Percentiles rank a stretch among this genome's conserved stretches.
These are phyloP conservation scores for Suhomyces chickasaworum DNA, from an alignment of 1,139 yeast genomes.

Conservation along the genomic window DNA sequence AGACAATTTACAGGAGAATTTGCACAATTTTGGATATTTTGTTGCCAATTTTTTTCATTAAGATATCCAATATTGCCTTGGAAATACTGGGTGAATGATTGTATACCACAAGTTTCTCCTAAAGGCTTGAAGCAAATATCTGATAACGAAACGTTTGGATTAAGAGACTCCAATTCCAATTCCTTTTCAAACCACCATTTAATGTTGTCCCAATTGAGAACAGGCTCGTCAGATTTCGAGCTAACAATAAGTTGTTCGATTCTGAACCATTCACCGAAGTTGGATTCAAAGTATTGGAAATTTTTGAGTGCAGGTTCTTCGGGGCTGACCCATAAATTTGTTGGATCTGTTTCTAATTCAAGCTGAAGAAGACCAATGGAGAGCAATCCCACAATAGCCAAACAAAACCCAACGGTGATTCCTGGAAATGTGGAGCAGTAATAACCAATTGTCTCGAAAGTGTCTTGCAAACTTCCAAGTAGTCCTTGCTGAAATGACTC, in stretches of 20 bases:
- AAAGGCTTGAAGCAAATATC: conserved; percentile 82
- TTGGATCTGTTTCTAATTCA: conserved; percentile 75
- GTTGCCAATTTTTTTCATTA: conserved; percentile 55
- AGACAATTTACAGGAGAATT: conserved; percentile 85
- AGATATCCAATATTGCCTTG: conserved; percentile 60
- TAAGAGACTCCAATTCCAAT: conserved; percentile 43
- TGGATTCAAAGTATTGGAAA: conserved; percentile 68
- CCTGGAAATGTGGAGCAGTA: conserved; percentile 63
- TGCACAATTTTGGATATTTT: conserved; percentile 59
- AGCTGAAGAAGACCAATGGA: conserved; percentile 56
- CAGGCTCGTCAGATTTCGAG: conserved; percentile 61
- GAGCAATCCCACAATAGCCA: conserved; percentile 46
- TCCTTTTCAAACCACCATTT: conserved; percentile 91
- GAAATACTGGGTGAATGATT: conserved; percentile 88
- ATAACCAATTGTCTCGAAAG: conserved; percentile 51
- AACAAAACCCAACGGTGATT: conserved; percentile 48
- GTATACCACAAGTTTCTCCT: conserved; percentile 81
- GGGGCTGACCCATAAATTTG: conserved; percentile 87
- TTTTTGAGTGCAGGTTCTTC: conserved; percentile 70
- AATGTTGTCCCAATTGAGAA: conserved; percentile 64
- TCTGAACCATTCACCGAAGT: conserved; percentile 91
- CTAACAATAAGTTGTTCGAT: conserved; percentile 82
- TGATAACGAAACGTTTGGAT: conserved; percentile 41
- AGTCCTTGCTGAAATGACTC: conserved; percentile 14
- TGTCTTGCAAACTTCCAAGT: conserved; percentile 23